Base-by-base conservation (phyloP, 495 filamentous ascomycete species). In the Aspergillus campestris region DNA sequence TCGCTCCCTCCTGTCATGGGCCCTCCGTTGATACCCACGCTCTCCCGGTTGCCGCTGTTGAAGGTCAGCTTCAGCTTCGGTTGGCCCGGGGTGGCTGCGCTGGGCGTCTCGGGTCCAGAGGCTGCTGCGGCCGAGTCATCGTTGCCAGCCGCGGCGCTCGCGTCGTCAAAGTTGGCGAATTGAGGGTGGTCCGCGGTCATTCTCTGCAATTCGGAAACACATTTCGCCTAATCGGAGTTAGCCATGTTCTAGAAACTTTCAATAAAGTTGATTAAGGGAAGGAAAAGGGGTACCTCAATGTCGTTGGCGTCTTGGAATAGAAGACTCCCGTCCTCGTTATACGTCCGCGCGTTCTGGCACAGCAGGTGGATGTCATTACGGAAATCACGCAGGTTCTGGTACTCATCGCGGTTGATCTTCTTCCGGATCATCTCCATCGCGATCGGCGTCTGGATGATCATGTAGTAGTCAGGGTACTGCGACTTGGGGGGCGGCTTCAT, bases 331-430 rank as follows among this genome's bases (percentile, higher is more conserved):
- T 96, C 92, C 64, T 98, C 92, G 64, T 98, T 98, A 67, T 92
- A 98, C 6, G 83, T 90, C 57, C 87, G 73, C 48, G 91, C 94
- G 69, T 98, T 98, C 55, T 77, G 79, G 61, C 89, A 91, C 55
- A 98, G 77, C 44, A 86, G 68, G 37, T 80, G 77, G 47, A 98
- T 80, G 57, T 98, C 92, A 28, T 78, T 78, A 31, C 81, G 71
- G 75, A 97, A 86, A 49, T 87, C 85, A 49, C 71, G 80, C 45
- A 95, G 64, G 57, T 73, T 84, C 50, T 80, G 80, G 61, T 97
- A 98, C 51, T 96, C 86, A 48, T 90, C 84, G 51, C 84, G 87
- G 70, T 94, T 94, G 64, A 98, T 94, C 70, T 86, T 89, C 61
- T 83, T 89, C 62, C 83, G 79, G 56, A 98, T 94, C 65, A 85